phyloP scores from a whole-genome alignment of 2,329 filamentous ascomycete species.

The Diplodia corticola region DNA sequence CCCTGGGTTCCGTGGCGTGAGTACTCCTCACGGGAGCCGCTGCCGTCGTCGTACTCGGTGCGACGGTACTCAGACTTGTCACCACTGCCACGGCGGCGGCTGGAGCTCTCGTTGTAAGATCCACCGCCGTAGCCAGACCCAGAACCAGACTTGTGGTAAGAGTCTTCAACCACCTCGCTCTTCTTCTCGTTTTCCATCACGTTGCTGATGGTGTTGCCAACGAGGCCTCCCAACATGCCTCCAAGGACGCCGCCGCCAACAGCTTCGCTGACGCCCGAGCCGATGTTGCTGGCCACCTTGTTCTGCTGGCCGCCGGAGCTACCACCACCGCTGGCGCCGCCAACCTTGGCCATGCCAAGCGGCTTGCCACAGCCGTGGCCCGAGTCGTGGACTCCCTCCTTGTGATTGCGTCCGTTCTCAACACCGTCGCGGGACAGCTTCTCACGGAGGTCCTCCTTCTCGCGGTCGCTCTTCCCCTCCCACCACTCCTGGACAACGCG shows the following conservation, averaged over 20 bases:
- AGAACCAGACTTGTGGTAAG: conserved; percentile 55
- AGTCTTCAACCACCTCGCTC: conserved; percentile 50
- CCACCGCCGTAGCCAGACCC: conserved; percentile 58
- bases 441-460: conserved; percentile 66
- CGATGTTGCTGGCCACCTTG: conserved; percentile 42
- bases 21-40: conserved; percentile 59
- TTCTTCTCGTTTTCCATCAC: conserved; percentile 53
- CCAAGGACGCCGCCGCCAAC: conserved; percentile 67
- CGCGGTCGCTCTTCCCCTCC: conserved; percentile 62
- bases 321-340: conserved; percentile 45
- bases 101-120: conserved; percentile 57
- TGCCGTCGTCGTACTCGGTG: conserved; percentile 59
- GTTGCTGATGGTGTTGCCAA: conserved; percentile 61
- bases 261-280: conserved; percentile 58
- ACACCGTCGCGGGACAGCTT: conserved; percentile 81
- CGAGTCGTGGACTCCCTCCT: conserved; percentile 77
- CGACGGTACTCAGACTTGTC: conserved; percentile 62
- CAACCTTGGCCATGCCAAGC: conserved; percentile 62
- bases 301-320: conserved; percentile 32
- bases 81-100: conserved; percentile 42
- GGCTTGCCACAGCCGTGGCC: conserved; percentile 85
- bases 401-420: conserved; percentile 76
- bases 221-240: conserved; percentile 68
- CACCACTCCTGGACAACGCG: conserved; percentile 82
- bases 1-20: conserved; percentile 59